Conservation (phyloP, 148 eudicot genomes). For the Vaccinium darrowii region DNA sequence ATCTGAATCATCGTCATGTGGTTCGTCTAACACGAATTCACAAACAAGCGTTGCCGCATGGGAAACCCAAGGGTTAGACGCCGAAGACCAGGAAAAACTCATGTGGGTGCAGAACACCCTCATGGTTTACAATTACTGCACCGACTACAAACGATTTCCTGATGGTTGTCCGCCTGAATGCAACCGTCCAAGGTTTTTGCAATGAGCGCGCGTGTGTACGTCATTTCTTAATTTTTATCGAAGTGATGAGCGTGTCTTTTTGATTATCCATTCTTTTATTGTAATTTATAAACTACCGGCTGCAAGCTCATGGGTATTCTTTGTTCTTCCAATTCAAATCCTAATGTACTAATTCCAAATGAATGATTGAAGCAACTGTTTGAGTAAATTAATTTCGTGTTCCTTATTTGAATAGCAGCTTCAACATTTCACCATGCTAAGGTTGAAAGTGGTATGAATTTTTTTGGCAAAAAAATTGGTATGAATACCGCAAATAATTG, state of each 20-base stretch:
- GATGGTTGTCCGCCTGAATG: conserved; percentile 8
- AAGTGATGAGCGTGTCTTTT: background rate
- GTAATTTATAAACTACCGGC: background rate
- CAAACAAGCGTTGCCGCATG: background rate
- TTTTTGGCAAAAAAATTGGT: too few relatives aligned
- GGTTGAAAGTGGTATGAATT: background rate
- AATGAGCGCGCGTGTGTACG: background rate
- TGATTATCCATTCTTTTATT: background rate
- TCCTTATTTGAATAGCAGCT: background rate
- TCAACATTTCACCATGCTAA: background rate
- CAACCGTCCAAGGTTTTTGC: background rate
- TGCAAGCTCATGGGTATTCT: background rate
- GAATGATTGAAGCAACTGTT: background rate
- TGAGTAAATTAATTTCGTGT: background rate
- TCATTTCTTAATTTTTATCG: background rate
- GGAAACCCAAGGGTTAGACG: background rate
- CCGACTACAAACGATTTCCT: conserved; percentile 8
- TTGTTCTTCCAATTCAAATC: background rate
- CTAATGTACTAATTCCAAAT: background rate
- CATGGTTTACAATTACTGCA: conserved; percentile 20
- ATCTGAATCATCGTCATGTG: background rate
- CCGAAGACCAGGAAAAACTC: background rate
- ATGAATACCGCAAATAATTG: background rate
- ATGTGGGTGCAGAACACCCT: conserved; percentile 6
- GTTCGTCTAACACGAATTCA: background rate